A percentile compares a stretch with the other conserved stretches of the same genome.
Conservation (phyloP, 108 stramenopile species). For the Stephanodiscus minutulus region DNA sequence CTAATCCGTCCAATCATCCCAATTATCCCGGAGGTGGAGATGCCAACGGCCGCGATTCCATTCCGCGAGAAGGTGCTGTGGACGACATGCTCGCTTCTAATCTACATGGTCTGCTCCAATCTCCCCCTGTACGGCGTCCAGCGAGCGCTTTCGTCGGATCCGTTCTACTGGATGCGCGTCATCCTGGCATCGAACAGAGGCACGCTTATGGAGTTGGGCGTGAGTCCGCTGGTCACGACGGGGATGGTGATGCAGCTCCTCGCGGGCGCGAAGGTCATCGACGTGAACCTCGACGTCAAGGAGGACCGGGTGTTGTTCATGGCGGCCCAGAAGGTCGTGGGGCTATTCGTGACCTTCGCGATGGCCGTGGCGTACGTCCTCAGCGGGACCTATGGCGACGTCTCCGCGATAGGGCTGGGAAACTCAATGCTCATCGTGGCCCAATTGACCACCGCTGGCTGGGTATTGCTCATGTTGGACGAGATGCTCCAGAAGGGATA, state of each 20-base stretch:
- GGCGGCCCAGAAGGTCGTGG: conserved; percentile 99
- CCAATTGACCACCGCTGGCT: conserved; percentile 95
- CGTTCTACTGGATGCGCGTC: conserved; percentile 99
- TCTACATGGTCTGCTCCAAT: conserved; percentile 98
- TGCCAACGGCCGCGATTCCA: conserved; percentile 63
- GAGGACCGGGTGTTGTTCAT: conserved; percentile 97
- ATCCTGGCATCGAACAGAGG: conserved; percentile 99
- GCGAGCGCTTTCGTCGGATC: conserved; percentile 96
- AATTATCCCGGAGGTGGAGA: conserved; percentile 72
- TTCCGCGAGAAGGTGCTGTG: conserved; percentile 97
- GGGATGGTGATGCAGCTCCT: conserved; percentile 96
- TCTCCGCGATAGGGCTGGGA: conserved; percentile 93
- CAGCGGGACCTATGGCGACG: conserved; percentile 98
- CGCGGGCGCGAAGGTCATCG: conserved; percentile 94
- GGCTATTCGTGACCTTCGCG: conserved; percentile 95
- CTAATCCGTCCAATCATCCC: conserved; percentile 77
- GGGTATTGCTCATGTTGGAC: conserved; percentile 97
- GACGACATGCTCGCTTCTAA: conserved; percentile 96
- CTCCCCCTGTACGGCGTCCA: conserved; percentile 98
- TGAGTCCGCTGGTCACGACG: conserved; percentile 95
- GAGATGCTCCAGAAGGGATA: conserved; percentile 99
- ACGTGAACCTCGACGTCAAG: conserved; percentile 96
- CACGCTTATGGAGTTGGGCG: conserved; percentile 99
- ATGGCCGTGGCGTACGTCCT: conserved; percentile 98
- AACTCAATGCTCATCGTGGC: conserved; percentile 97